A percentile compares a stretch with the other conserved stretches of the same genome.
Conservation (phyloP, 129 eudicot species). For the Scalesia atractyloides region DNA sequence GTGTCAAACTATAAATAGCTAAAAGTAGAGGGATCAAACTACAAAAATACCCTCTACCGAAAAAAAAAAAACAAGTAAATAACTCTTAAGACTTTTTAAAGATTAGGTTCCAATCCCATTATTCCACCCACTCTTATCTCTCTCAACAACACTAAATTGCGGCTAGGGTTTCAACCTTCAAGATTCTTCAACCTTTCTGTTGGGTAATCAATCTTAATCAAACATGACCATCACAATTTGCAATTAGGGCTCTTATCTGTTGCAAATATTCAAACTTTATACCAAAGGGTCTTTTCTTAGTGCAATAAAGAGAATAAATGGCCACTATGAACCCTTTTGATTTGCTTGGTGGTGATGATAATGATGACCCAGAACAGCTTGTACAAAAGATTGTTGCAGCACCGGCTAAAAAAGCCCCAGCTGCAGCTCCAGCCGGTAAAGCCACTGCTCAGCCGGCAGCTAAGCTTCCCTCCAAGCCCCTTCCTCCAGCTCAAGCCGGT, state of each 20-base stretch:
- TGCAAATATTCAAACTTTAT: slow-evolving; percentile 27
- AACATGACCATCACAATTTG: slow-evolving; percentile 18
- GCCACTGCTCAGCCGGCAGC: slow-evolving; percentile 40
- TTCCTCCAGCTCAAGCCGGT: slow-evolving; percentile 94
- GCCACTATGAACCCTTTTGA: slow-evolving; percentile 88
- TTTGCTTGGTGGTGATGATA: slow-evolving; percentile 83
- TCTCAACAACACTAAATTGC: slow-evolving; percentile 37
- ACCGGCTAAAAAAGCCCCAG: slow-evolving; percentile 41
- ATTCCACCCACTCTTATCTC: background rate
- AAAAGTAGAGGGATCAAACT: slow-evolving; percentile 30
- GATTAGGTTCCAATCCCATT: too few species aligned
- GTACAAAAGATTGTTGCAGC: slow-evolving; percentile 51
- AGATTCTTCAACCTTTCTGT: slow-evolving; percentile 9
- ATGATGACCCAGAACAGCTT: slow-evolving; percentile 71
- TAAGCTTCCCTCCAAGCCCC: slow-evolving; percentile 75
- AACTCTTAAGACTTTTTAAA: too few species aligned
- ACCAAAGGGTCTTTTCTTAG: slow-evolving; percentile 18
- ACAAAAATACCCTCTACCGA: slow-evolving; percentile 2
- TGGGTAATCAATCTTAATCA: slow-evolving; percentile 19
- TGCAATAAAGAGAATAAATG: slow-evolving; percentile 40
- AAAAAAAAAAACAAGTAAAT: too few species aligned
- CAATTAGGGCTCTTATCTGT: slow-evolving; percentile 15
- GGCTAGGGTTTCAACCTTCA: slow-evolving; percentile 57
- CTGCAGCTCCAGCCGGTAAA: slow-evolving; percentile 39
- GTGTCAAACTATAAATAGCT: slow-evolving; percentile 23